These are phyloP conservation scores for Fusarium denticulatum DNA, from an alignment of 2,329 filamentous ascomycete genomes.

Conservation along the genomic window DNA sequence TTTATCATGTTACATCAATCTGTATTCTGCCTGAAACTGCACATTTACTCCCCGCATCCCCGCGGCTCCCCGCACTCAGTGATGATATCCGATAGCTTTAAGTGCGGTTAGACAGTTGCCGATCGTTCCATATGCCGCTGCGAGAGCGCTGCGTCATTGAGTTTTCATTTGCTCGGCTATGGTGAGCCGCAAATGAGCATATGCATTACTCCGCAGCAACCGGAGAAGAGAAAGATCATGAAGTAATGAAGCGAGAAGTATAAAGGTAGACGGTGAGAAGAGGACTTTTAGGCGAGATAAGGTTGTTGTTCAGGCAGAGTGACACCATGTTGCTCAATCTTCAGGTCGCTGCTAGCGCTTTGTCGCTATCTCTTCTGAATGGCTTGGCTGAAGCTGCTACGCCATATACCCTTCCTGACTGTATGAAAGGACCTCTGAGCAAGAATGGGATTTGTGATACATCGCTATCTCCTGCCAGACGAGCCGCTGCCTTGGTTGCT, in stretches of 20 bases:
- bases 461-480: background rate
- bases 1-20: background rate
- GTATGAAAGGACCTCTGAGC: background rate
- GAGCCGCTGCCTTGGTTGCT: background rate
- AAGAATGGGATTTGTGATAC: slow-evolving; percentile 6
- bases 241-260: background rate
- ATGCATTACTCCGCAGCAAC: background rate
- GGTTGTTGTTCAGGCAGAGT: fast-evolving
- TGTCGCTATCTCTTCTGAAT: background rate
- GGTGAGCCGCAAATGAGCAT: background rate
- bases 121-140: background rate
- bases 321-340: background rate
- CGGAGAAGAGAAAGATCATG: fast-evolving
- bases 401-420: background rate
- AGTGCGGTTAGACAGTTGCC: background rate
- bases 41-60: background rate
- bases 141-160: background rate
- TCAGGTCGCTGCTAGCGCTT: slow-evolving; percentile 1
- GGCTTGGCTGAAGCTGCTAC: background rate
- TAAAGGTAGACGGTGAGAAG: background rate
- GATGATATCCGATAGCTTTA: background rate
- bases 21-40: background rate
- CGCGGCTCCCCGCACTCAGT: background rate
- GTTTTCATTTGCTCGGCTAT: slow-evolving; percentile 3
- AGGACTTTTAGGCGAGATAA: fast-evolving